Percentiles rank a stretch among this genome's conserved stretches.
phyloP scores from a whole-genome alignment of 345 rosid species.

The Lepidium didymum region DNA sequence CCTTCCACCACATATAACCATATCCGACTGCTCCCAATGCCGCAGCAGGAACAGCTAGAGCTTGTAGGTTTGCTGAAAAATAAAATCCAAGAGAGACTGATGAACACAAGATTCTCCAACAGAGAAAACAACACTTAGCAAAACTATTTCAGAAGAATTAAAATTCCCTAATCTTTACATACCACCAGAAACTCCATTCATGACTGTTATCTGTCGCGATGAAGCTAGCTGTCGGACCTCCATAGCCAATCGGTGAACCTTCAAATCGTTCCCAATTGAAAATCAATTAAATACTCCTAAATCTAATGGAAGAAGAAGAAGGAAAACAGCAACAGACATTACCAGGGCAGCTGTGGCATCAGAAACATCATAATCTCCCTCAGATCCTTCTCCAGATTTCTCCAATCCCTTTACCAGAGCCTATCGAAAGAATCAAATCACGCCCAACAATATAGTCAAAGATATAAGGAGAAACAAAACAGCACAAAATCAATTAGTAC shows the following conservation, averaged over 20 bases:
- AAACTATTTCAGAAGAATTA: not conserved
- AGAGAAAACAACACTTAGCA: not conserved
- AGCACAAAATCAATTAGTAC: conserved; percentile 28
- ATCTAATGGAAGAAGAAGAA: not conserved
- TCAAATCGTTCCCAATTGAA: not conserved
- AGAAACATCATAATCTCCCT: conserved; percentile 47
- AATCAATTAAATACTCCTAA: not conserved
- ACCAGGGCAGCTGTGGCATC: conserved; percentile 77
- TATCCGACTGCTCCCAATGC: conserved; percentile 85
- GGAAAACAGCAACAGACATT: not conserved
- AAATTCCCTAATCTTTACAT: conserved; percentile 5
- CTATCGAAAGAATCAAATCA: conserved; percentile 9
- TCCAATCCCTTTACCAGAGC: conserved; percentile 49
- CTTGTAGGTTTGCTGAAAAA: conserved; percentile 20
- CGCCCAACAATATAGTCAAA: not conserved
- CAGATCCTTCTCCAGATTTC: conserved; percentile 49
- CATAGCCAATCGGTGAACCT: conserved; percentile 63
- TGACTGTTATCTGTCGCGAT: conserved; percentile 55
- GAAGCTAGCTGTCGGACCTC: conserved; percentile 73
- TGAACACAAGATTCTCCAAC: not conserved
- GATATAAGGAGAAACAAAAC: not conserved
- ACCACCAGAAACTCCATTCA: conserved; percentile 67
- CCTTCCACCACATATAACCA: conserved; percentile 99
- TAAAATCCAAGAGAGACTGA: not conserved
- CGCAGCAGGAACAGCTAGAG: conserved; percentile 72